A percentile compares a stretch with the other conserved stretches of the same genome.
These are phyloP conservation scores for Kurtzmaniella fragi DNA, from an alignment of 805 yeast genomes.

Conservation along the genomic window DNA sequence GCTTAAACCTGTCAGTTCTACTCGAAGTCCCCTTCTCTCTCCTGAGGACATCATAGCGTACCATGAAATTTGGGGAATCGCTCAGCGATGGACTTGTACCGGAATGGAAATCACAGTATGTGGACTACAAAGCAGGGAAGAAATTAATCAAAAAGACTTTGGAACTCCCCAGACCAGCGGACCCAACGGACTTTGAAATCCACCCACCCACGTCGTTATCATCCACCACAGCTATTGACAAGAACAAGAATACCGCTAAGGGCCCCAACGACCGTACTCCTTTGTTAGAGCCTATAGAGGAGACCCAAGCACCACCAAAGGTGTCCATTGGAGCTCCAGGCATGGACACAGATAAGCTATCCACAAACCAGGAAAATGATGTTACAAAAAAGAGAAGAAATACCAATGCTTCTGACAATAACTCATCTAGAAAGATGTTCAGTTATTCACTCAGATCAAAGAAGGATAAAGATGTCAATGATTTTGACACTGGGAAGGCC, in stretches of 20 bases:
- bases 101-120: conserved; percentile 81
- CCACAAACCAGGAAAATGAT: neutral
- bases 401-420: conserved; percentile 7
- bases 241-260: neutral
- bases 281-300: neutral
- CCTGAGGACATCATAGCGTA: neutral
- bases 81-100: conserved; percentile 69
- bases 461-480: conserved; percentile 11
- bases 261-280: conserved; percentile 1
- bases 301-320: conserved; percentile 4
- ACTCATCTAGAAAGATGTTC: conserved; percentile 10
- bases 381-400: conserved; percentile 2
- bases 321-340: conserved; percentile 8
- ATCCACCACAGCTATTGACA: neutral
- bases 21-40: no score
- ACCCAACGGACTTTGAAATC: no score
- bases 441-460: conserved; percentile 14
- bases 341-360: neutral
- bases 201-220: neutral
- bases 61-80: conserved; percentile 68
- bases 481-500: conserved; percentile 30
- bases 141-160: conserved; percentile 40
- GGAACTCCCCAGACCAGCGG: neutral
- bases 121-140: conserved; percentile 64
- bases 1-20: no score